These are phyloP conservation scores for Paecilomyces niveus DNA, from an alignment of 2,329 filamentous ascomycete genomes.

Conservation along the genomic window DNA sequence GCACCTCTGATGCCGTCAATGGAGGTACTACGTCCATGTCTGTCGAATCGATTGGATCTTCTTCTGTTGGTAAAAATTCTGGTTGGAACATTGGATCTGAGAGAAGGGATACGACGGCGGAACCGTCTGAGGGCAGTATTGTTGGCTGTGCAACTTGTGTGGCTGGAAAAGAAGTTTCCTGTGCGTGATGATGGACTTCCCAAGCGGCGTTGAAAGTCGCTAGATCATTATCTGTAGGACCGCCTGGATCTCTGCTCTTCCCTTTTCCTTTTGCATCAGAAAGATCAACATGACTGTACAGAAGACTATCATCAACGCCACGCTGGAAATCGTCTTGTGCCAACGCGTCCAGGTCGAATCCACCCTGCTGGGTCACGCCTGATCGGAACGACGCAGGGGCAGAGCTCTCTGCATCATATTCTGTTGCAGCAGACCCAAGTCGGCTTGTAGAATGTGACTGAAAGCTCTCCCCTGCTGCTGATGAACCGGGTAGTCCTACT, in stretches of 20 bases:
- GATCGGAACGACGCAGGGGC: slow-evolving; percentile 17
- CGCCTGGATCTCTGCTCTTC: neutral
- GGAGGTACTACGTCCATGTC: slow-evolving; percentile 14
- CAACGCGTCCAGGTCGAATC: slow-evolving; percentile 11
- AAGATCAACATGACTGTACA: neutral
- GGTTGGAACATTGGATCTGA: slow-evolving; percentile 24
- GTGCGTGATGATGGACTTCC: slow-evolving; percentile 6
- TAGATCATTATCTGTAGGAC: neutral
- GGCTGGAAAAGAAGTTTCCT: neutral
- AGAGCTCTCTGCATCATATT: neutral
- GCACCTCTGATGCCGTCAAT: slow-evolving; percentile 18
- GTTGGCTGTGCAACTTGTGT: slow-evolving; percentile 1
- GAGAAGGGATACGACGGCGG: slow-evolving; percentile 36
- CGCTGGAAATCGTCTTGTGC: slow-evolving; percentile 17
- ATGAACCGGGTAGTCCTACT: slow-evolving; percentile 1
- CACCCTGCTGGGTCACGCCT: slow-evolving; percentile 6
- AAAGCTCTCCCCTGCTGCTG: slow-evolving; percentile 12
- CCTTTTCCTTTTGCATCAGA: slow-evolving; percentile 12
- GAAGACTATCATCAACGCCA: slow-evolving; percentile 6
- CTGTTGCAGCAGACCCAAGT: slow-evolving; percentile 6
- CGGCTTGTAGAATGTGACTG: neutral
- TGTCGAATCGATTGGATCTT: slow-evolving; percentile 17
- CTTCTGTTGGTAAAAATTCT: slow-evolving; percentile 13
- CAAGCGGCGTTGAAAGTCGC: slow-evolving; percentile 14
- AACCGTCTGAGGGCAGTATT: slow-evolving; percentile 27